Base-by-base conservation (phyloP, 1,284 basidiomycete species). In the Cryptococcus hybrid region DNA sequence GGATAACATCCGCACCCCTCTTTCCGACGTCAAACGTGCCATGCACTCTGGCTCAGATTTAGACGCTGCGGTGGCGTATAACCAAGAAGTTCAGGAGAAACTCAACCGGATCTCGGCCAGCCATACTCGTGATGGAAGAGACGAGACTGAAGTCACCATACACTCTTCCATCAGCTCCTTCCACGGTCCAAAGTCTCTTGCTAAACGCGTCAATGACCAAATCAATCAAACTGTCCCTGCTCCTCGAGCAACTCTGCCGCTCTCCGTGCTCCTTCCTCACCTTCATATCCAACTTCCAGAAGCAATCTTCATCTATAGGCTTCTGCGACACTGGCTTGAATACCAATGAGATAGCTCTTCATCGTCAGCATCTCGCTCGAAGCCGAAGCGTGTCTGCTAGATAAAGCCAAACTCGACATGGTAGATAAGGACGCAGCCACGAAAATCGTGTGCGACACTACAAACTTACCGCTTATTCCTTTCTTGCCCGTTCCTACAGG, bases 311-410 rank as follows among this genome's bases (percentile, higher is more conserved):
- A 0, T 74, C 81, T 1, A 85, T 92, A 64, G 92, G 93, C 0
- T 96, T 85, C 79, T 96, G 92, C 75, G 87, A 92, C 66, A 77
- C 85, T 8, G 85, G 82, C 6, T 82, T 77, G 49, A 76, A 78
- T 47, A 87, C 86, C 15, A 96, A 91, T 75, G 75, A 74, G 13
- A 78, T 82, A 8, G 78, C 92, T 37, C 55, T 47, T 71, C 7
- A 51, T 55, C 8, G 75, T 3, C 71, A 72, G 56, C 40, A 13
- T 66, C 66, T 12, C 74, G 84, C 52, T 73, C 79, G 81, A 83
- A 34, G 79, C 84, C 7, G 81, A 84, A 55, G 78, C 81, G 39
- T 92, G 90, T 73, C 82, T 86, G 35, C 58, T 60, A 7, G 63
- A 66, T 18, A 54, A 63, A 34, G 63, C 70, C 2, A 56, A 64